Percentiles rank a stretch among this genome's conserved stretches.
phyloP scores from a whole-genome alignment of 2,329 filamentous ascomycete species.

The Talaromyces islandicus region DNA sequence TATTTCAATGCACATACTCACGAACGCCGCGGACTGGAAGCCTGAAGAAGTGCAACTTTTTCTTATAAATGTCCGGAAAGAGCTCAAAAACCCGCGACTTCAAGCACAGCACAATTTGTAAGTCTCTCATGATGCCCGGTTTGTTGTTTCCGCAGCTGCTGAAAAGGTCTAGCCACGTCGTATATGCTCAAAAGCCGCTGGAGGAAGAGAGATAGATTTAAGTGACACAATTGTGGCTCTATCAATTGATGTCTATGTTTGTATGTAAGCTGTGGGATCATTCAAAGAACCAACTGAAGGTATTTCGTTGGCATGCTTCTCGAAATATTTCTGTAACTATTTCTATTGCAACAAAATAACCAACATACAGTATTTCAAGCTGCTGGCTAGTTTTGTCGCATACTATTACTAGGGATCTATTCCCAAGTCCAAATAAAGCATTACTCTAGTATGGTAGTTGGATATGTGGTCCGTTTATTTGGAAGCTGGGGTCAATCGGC shows the following conservation, averaged over 20 bases:
- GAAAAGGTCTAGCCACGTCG: constrained; percentile 1
- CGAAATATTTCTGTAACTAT: not conserved
- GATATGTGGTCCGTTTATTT: not conserved
- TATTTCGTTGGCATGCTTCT: not conserved
- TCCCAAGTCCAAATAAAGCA: not conserved
- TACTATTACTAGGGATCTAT: not conserved
- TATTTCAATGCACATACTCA: constrained; percentile 8
- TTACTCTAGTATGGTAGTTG: not conserved
- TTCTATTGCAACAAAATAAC: not conserved
- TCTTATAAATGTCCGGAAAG: constrained; percentile 3
- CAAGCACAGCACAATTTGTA: constrained; percentile 8
- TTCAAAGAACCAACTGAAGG: not conserved
- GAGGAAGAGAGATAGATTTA: not conserved
- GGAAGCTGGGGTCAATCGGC: constrained; percentile 39
- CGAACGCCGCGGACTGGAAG: constrained; percentile 2
- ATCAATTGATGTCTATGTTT: not conserved
- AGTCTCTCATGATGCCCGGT: not conserved
- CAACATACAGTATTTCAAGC: not conserved
- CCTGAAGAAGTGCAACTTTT: constrained; percentile 9
- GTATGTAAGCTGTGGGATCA: not conserved
- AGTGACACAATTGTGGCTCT: not conserved
- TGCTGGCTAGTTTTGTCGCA: not conserved
- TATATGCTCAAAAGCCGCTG: constrained; percentile 34
- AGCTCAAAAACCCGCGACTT: constrained; percentile 7
- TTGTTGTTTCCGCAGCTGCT: not conserved